phyloP scores from a whole-genome alignment of 257 asterid species.

The Paulownia fortunei region DNA sequence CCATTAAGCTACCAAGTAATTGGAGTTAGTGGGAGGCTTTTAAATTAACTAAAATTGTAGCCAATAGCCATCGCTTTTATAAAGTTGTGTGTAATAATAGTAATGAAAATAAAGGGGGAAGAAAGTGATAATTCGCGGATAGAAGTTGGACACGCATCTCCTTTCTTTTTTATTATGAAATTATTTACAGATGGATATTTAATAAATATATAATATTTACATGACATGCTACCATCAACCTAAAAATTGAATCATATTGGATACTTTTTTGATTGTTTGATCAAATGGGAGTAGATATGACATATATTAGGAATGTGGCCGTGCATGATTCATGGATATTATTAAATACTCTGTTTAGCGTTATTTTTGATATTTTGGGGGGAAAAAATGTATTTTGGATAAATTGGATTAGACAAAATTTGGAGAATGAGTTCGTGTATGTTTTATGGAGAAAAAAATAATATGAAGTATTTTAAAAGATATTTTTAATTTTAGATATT shows the following conservation, averaged over 20 bases:
- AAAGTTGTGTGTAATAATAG: conserved; percentile 35
- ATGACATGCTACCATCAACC: not conserved
- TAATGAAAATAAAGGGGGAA: not conserved
- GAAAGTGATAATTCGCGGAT: conserved; percentile 34
- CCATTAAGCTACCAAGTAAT: conserved; percentile 35
- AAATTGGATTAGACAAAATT: too few species aligned
- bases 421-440: too few species aligned
- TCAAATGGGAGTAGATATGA: not conserved
- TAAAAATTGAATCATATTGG: conserved; percentile 1
- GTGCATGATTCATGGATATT: not conserved
- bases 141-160: conserved; percentile 41
- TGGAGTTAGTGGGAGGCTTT: conserved; percentile 48
- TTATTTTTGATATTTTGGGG: too few species aligned
- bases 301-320: not conserved
- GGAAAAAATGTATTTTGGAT: too few species aligned
- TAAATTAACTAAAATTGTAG: conserved; percentile 20
- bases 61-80: conserved; percentile 42
- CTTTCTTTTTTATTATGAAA: conserved; percentile 33
- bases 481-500: too few species aligned
- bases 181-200: not conserved
- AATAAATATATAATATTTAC: not conserved
- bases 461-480: too few species aligned
- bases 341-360: too few species aligned
- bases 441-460: too few species aligned
- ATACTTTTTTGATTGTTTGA: not conserved